These are phyloP conservation scores for Stellera chamaejasme DNA, from an alignment of 345 rosid species.

Conservation along the genomic window DNA sequence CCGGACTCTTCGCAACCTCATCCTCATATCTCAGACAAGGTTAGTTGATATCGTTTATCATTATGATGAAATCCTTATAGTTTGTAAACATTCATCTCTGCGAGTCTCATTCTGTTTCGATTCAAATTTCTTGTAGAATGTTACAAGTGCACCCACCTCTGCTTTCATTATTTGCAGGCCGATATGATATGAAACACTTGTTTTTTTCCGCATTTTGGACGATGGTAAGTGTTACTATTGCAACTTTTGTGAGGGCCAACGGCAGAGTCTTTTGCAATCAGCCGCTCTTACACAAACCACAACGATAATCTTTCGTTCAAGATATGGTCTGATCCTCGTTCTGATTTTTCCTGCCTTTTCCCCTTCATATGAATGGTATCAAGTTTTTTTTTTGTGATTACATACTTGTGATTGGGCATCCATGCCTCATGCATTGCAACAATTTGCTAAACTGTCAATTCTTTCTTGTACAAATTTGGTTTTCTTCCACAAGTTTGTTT, in stretches of 20 bases:
- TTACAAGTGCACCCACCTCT: not conserved
- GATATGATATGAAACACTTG: slow-evolving; percentile 41
- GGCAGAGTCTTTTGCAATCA: slow-evolving; percentile 93
- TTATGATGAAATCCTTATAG: too few relatives aligned
- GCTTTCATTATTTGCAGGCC: slow-evolving; percentile 38
- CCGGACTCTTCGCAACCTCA: slow-evolving; percentile 47
- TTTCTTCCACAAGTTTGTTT: too few relatives aligned
- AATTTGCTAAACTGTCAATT: too few relatives aligned
- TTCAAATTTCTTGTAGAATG: not conserved
- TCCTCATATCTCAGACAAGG: slow-evolving; percentile 67
- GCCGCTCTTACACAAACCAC: slow-evolving; percentile 82
- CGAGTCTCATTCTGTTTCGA: not conserved
- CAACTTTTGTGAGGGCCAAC: slow-evolving; percentile 57
- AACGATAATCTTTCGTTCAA: slow-evolving; percentile 28
- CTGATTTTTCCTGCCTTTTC: too few relatives aligned
- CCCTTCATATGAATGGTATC: too few relatives aligned
- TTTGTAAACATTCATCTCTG: not conserved
- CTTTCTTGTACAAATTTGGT: too few relatives aligned
- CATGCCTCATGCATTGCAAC: too few relatives aligned
- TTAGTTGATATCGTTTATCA: slow-evolving; percentile 19
- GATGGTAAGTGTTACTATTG: slow-evolving; percentile 44
- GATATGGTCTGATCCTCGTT: not conserved
- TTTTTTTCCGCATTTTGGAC: slow-evolving; percentile 69
- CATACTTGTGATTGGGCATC: too few relatives aligned
- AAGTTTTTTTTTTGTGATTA: too few relatives aligned